phyloP scores from a whole-genome alignment of 306 rosid species.

The Castanea mollissima region DNA sequence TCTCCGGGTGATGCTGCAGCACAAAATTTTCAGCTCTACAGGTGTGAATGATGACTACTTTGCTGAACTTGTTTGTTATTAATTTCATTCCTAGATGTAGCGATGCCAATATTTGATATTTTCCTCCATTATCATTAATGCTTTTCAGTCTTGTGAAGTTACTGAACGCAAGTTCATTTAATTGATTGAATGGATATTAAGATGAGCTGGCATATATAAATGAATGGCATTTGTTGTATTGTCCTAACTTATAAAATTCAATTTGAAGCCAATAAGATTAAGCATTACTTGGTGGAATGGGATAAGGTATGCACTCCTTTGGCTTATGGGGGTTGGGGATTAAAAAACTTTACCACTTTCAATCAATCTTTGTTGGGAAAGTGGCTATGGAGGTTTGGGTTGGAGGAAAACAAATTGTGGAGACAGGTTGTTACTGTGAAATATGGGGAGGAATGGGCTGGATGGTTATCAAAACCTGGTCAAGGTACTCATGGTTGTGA shows the following conservation, averaged over 20 bases:
- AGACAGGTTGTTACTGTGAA: too few species aligned
- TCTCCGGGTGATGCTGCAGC: conserved; percentile 79
- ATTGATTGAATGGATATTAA: background rate
- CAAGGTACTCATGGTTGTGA: too few species aligned
- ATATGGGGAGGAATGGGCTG: too few species aligned
- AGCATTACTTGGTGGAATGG: background rate
- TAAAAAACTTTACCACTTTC: too few species aligned
- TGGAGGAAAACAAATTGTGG: too few species aligned
- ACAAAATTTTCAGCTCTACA: conserved; percentile 89
- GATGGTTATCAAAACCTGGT: too few species aligned
- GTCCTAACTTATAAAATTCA: background rate
- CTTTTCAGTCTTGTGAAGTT: background rate
- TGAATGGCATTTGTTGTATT: background rate
- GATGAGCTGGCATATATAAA: background rate
- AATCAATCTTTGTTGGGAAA: too few species aligned
- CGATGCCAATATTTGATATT: background rate
- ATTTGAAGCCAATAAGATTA: background rate
- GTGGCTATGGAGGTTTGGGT: too few species aligned
- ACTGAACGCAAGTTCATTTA: background rate
- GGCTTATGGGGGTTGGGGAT: too few species aligned
- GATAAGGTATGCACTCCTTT: too few species aligned
- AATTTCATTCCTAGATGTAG: background rate
- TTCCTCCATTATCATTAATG: background rate
- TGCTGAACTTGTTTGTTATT: conserved; percentile 15
- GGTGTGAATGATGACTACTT: conserved; percentile 42